These are phyloP conservation scores for Trametes maxima DNA, from an alignment of 768 basidiomycete genomes.

Conservation along the genomic window DNA sequence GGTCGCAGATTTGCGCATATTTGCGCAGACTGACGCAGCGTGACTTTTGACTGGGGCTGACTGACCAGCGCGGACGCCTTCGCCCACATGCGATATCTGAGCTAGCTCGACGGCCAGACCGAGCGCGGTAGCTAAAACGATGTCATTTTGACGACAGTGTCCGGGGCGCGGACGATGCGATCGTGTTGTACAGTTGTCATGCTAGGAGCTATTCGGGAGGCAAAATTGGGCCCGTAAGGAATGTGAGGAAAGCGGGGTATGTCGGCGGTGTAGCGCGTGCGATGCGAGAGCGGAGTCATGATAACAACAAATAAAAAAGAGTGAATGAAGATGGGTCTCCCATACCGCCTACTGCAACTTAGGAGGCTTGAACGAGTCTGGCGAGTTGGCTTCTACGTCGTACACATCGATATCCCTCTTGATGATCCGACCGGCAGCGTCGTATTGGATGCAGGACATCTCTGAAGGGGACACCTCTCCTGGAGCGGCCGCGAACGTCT, in stretches of 20 bases:
- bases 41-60: too few relatives aligned
- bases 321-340: neutral
- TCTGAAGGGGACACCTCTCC: slow-evolving; percentile 26
- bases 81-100: too few relatives aligned
- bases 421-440: slow-evolving; percentile 53
- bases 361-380: slow-evolving; percentile 67
- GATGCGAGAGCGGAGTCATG: neutral
- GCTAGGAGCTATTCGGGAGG: neutral
- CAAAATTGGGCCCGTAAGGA: neutral
- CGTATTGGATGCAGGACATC: slow-evolving; percentile 50
- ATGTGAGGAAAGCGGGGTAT: neutral
- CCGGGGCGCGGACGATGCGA: neutral
- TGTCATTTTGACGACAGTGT: neutral
- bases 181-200: neutral
- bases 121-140: neutral
- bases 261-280: neutral
- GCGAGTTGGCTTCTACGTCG: slow-evolving; percentile 62
- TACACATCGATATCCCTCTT: slow-evolving; percentile 37
- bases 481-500: slow-evolving; percentile 47
- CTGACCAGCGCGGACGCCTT: neutral
- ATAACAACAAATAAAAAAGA: neutral
- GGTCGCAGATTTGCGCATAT: too few relatives aligned
- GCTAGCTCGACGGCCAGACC: too few relatives aligned
- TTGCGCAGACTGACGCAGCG: too few relatives aligned
- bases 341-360: slow-evolving; percentile 1